Conservation (phyloP, 139 green algal genomes). For the Tetradesmus obliquus region DNA sequence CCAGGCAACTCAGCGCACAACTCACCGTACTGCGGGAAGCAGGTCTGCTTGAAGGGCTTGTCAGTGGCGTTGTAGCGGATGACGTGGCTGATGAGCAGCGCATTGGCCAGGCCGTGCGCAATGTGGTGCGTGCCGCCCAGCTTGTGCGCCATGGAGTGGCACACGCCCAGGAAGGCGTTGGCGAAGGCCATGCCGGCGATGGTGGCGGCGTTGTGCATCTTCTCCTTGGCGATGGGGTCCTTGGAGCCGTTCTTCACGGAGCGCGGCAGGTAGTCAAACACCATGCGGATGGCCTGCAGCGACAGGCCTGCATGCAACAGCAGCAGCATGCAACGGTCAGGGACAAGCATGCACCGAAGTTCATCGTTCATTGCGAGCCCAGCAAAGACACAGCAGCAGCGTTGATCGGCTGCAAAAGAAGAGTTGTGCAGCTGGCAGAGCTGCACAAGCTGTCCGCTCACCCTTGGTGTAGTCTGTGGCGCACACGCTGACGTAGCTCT, state of each 20-base stretch:
- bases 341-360: neutral
- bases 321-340: neutral
- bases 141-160: slow-evolving; percentile 79
- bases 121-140: slow-evolving; percentile 73
- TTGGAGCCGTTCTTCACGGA: slow-evolving; percentile 60
- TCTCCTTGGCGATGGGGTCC: slow-evolving; percentile 72
- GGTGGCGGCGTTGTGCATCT: slow-evolving; percentile 77
- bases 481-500: slow-evolving; percentile 74
- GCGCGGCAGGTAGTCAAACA: slow-evolving; percentile 76
- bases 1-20: neutral
- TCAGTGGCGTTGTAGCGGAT: slow-evolving; percentile 82
- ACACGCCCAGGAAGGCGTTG: slow-evolving; percentile 84
- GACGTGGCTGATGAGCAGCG: slow-evolving; percentile 75
- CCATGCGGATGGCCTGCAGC: slow-evolving; percentile 59
- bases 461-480: slow-evolving; percentile 76
- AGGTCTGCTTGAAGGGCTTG: slow-evolving; percentile 73
- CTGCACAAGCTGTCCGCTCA: neutral
- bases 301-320: slow-evolving; percentile 56
- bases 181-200: slow-evolving; percentile 86
- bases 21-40: slow-evolving; percentile 77
- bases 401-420: neutral
- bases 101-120: slow-evolving; percentile 78
- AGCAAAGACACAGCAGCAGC: neutral
- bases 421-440: neutral
- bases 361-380: no score